Base-by-base conservation (phyloP, 495 filamentous ascomycete species). In the Aspergillus bertholletiae region DNA sequence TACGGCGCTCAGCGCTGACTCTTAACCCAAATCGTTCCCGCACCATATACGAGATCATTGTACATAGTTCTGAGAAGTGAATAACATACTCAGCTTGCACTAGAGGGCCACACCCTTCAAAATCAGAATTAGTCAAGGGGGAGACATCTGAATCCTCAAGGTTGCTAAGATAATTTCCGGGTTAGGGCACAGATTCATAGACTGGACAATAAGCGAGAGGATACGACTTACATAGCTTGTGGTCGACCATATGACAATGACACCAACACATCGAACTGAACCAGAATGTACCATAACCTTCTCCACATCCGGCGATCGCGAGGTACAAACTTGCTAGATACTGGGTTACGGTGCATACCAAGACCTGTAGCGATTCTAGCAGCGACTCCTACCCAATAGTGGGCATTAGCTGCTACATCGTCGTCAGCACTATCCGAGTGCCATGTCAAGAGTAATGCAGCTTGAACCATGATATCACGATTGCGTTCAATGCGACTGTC, bases 211-310 rank as follows among this genome's bases (percentile, higher is more conserved):
- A 51, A 8, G n/a, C 4, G 5, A 49, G 21, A 5, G 30, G 23
- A 37, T 23, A 9, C 21, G 7, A 57, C 72, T 67, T 66, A 76
- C 74, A 79, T 76, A 13, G 74, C 71, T 56, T 75, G 74, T 26
- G 77, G 77, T 30, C 77, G 69, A 37, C 77, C 77, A 60, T 78
- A 74, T 27, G 74, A 74, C n/a, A 79, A 60, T 27, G 75, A 74
- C 1, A 77, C 66, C 65, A 77, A 66, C 23, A 78, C 72, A 58
- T 80, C 77, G 39, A 73, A 76, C 52, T 79, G 76, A 9, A 79
- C 63, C 47, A 77, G 50, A 27, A 78, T 77, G 46, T 70, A 76
- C 75, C 75, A 79, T 3, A 77, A 50, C 32, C 76, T 66, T 51
- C 72, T 68, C 75, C 74, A 79, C 69, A 75, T 74, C 20, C 73